These are phyloP conservation scores for Orbilia brochopaga DNA, from an alignment of 2,329 filamentous ascomycete species.

Conservation along the genomic window DNA sequence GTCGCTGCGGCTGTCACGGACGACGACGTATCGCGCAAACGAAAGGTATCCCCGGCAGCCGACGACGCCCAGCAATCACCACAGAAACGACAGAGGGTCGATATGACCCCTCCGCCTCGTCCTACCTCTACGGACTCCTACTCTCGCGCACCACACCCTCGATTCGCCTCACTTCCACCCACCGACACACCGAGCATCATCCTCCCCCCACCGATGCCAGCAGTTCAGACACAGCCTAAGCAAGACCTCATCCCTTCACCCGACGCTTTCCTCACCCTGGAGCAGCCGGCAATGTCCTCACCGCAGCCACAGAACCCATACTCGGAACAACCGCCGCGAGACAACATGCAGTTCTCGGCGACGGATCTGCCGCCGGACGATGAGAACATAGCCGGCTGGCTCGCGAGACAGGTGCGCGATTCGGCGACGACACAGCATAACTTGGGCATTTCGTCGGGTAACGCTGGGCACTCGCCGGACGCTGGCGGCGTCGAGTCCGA, in stretches of 20 bases:
- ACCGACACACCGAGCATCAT: too few relatives aligned
- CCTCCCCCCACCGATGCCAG: too few relatives aligned
- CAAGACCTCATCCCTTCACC: too few relatives aligned
- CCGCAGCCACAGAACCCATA: neutral
- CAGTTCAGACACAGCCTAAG: too few relatives aligned
- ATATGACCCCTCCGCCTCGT: constrained; percentile 1
- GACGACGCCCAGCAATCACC: neutral
- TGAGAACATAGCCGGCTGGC: constrained; percentile 46
- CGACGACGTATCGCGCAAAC: constrained; percentile 4
- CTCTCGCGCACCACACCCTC: neutral
- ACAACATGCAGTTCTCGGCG: constrained; percentile 41
- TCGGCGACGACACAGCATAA: constrained; percentile 42
- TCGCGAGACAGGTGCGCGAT: constrained; percentile 41
- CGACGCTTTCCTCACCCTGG: too few relatives aligned
- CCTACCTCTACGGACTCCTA: neutral
- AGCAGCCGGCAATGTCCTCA: constrained; percentile 3
- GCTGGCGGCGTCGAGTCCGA: constrained; percentile 20
- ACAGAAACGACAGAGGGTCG: constrained; percentile 12
- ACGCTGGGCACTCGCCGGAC: neutral
- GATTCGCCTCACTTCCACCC: too few relatives aligned
- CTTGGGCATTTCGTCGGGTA: constrained; percentile 52
- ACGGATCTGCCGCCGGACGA: constrained; percentile 40
- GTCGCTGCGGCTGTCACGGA: neutral
- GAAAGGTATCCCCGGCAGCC: constrained; percentile 15
- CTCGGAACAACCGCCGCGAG: constrained; percentile 1